These are phyloP conservation scores for Berberis thunbergii DNA, from an alignment of 164 flowering plant species.

Conservation along the genomic window DNA sequence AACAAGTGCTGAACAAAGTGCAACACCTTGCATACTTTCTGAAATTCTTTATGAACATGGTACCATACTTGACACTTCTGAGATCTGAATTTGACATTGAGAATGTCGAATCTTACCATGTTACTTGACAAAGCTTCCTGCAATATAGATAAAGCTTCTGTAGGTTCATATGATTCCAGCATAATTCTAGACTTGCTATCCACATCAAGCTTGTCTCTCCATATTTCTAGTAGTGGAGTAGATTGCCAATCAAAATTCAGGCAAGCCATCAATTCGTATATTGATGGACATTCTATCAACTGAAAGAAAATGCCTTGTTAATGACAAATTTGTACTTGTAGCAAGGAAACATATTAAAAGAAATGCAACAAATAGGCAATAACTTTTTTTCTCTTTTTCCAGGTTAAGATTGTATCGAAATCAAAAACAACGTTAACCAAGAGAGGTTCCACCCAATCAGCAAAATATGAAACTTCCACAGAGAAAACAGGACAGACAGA, in stretches of 20 bases:
- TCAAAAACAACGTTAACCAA: no score
- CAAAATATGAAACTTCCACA: no score
- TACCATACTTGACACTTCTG: no score
- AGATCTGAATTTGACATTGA: neutral
- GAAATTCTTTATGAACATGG: no score
- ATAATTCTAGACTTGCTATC: constrained; percentile 35
- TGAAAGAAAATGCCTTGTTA: constrained; percentile 32
- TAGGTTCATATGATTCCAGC: constrained; percentile 61
- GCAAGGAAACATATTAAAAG: no score
- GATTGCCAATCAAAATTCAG: constrained; percentile 64
- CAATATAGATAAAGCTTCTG: constrained; percentile 49
- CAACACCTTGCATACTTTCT: no score
- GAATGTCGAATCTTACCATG: constrained; percentile 33
- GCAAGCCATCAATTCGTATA: constrained; percentile 88
- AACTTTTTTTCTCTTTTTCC: no score
- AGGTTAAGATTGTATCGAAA: no score
- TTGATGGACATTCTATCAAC: constrained; percentile 95
- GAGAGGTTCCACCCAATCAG: no score
- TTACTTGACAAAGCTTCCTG: constrained; percentile 67
- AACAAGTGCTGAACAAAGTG: neutral
- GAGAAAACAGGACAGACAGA: no score
- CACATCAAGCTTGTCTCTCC: constrained; percentile 48
- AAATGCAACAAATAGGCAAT: no score
- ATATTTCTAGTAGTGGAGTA: constrained; percentile 62
- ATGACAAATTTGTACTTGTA: neutral